Evolutionary conservation across 31 red algal genomes (phyloP), one percentile per base, ranked within the genome.

Genomic region (Pterothamnion heteromorphum): DNA sequence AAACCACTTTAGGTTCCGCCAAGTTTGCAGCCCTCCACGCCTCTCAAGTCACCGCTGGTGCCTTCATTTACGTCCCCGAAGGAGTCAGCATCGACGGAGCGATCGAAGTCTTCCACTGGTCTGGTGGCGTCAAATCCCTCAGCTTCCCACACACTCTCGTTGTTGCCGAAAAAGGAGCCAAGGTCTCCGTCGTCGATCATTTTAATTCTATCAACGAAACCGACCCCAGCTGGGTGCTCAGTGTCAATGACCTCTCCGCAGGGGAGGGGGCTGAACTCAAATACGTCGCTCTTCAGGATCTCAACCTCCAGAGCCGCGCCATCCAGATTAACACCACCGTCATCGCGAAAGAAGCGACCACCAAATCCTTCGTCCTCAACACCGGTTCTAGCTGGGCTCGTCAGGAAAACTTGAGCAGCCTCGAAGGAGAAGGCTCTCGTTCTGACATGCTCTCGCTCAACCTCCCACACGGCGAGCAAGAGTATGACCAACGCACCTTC

Each of bases 401-500:
- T 9, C 14, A 64, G n/a, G 51, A 64, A n/a, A 64, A 9, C n/a
- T 64, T 18, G 9, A 18, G 14, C 9, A 64, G 14, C 51, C 14
- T 64, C n/a, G 51, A 64, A 18, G 51, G 51, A 18, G 9, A 9
- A n/a, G 51, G n/a, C n/a, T 9, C 51, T 18, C 51, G 51, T 9
- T 64, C 51, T 64, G 51, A 64, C 14, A 64, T 83, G 9, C 23
- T 83, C 30, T 83, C 80, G 22, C 20, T 83, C 14, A 26, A 14
- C 30, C 23, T 83, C 14, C 80, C 80, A 9, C 9, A 9, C 14
- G 30, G 20, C 21, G 28, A 24, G 18, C 80, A 83, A 26, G 80
- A 83, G 30, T 83, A 28, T 24, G 80, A 83, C 23, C 80, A 83
- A 32, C 80, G 80, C 14, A 83, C 80, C 23, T 83, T 83, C 80